Percentiles rank a stretch among this genome's conserved stretches.
phyloP scores from a whole-genome alignment of 495 filamentous ascomycete genomes.

The Thermothielavioides terrestris region DNA sequence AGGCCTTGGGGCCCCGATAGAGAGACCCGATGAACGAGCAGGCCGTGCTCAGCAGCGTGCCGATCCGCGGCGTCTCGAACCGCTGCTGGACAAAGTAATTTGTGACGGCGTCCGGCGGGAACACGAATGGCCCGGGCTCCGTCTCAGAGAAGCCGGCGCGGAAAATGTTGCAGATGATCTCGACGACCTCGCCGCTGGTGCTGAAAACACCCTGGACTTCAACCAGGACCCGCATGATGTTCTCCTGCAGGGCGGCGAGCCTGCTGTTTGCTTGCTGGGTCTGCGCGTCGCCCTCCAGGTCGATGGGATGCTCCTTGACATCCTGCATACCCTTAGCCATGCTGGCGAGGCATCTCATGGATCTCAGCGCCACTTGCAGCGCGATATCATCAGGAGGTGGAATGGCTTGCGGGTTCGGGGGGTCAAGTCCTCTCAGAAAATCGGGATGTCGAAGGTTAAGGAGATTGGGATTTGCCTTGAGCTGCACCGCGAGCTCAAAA shows the following conservation, averaged over 20 bases:
- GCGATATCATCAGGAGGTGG: slow-evolving; percentile 31
- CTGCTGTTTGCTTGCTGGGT: neutral
- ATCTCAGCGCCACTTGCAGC: slow-evolving; percentile 50
- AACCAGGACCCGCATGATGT: slow-evolving; percentile 49
- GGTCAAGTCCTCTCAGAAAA: slow-evolving; percentile 21
- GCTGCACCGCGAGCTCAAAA: slow-evolving; percentile 35
- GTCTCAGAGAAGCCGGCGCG: slow-evolving; percentile 73
- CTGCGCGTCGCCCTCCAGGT: slow-evolving; percentile 44
- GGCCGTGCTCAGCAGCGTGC: slow-evolving; percentile 68
- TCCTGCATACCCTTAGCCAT: slow-evolving; percentile 75
- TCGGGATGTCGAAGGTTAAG: slow-evolving; percentile 31
- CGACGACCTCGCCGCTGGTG: slow-evolving; percentile 59
- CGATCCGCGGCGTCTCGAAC: slow-evolving; percentile 57
- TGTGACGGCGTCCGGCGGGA: slow-evolving; percentile 60
- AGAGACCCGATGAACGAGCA: slow-evolving; percentile 65
- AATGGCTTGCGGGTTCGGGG: slow-evolving; percentile 15
- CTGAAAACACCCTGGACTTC: slow-evolving; percentile 47
- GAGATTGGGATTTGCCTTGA: slow-evolving; percentile 24
- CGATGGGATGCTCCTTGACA: slow-evolving; percentile 59
- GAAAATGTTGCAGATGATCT: slow-evolving; percentile 66
- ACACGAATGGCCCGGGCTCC: slow-evolving; percentile 66
- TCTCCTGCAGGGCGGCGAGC: slow-evolving; percentile 21
- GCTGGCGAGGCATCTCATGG: slow-evolving; percentile 62
- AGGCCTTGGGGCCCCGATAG: slow-evolving; percentile 38
- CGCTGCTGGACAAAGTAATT: slow-evolving; percentile 60